Percentiles rank a stretch among this genome's conserved stretches.
These are phyloP conservation scores for Phellinidium pouzarii DNA, from an alignment of 1,284 basidiomycete species.

Conservation along the genomic window DNA sequence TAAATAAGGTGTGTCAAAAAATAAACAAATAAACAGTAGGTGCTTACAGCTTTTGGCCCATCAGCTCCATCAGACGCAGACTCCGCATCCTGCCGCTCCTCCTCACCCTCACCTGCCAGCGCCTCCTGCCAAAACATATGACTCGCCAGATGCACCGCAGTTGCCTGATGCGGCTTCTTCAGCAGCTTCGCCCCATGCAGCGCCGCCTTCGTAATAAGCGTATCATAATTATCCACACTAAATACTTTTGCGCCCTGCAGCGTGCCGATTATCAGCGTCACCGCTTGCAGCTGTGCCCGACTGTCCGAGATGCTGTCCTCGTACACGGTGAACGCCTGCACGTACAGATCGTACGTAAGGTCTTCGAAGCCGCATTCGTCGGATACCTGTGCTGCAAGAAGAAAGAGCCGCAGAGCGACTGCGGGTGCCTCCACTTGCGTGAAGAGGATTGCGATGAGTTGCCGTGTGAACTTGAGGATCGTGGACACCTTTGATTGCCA, in stretches of 20 bases:
- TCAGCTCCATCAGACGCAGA: conserved; percentile 41
- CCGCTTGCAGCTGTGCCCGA: conserved; percentile 87
- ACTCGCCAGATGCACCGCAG: conserved; percentile 88
- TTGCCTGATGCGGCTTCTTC: conserved; percentile 95
- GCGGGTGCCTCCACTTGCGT: conserved; percentile 87
- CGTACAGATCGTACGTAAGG: conserved; percentile 91
- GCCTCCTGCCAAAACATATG: conserved; percentile 95
- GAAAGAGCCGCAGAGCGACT: conserved; percentile 84
- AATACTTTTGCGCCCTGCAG: conserved; percentile 82
- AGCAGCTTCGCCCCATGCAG: conserved; percentile 88
- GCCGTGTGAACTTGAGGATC: conserved; percentile 88
- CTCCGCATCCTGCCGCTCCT: conserved; percentile 33
- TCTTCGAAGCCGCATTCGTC: conserved; percentile 93
- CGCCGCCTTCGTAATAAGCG: conserved; percentile 91
- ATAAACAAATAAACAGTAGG: neutral
- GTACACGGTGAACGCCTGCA: conserved; percentile 92
- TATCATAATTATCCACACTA: conserved; percentile 89
- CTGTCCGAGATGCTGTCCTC: conserved; percentile 93
- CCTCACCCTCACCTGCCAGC: conserved; percentile 29
- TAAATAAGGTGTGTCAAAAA: conserved; percentile 14
- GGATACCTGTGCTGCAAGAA: conserved; percentile 88
- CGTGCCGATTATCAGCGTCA: conserved; percentile 86
- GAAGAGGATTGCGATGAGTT: conserved; percentile 85
- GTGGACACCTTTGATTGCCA: conserved; percentile 78
- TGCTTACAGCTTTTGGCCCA: conserved; percentile 52